Conservation (phyloP, 2,329 filamentous ascomycete species). For the Furcasterigmium furcatum region DNA sequence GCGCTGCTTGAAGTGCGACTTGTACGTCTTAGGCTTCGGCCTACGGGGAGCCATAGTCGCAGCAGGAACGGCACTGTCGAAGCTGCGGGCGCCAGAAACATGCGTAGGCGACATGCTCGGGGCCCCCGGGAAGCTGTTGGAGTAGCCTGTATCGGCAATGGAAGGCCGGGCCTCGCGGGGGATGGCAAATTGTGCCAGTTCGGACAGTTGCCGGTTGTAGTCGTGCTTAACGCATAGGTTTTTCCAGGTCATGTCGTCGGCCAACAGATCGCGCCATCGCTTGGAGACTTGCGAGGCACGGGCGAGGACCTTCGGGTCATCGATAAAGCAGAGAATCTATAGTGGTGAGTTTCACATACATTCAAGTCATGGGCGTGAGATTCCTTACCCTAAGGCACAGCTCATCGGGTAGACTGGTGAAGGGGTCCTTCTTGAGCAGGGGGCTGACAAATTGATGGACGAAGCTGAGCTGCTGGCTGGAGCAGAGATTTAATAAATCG, state of each 20-base stretch:
- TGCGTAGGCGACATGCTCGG: slow-evolving; percentile 28
- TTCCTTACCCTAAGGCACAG: slow-evolving; percentile 76
- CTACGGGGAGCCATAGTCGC: slow-evolving; percentile 25
- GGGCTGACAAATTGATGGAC: slow-evolving; percentile 96
- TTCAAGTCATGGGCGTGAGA: too few relatives aligned
- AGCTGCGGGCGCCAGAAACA: slow-evolving; percentile 43
- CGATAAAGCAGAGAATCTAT: slow-evolving; percentile 92
- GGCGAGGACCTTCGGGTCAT: slow-evolving; percentile 91
- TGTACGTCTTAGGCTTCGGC: slow-evolving; percentile 77
- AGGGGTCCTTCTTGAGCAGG: slow-evolving; percentile 92
- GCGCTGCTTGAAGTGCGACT: slow-evolving; percentile 95
- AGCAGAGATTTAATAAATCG: slow-evolving; percentile 89
- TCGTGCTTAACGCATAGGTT: slow-evolving; percentile 95
- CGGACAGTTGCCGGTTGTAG: slow-evolving; percentile 63
- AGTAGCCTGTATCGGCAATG: not conserved
- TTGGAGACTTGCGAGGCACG: slow-evolving; percentile 94
- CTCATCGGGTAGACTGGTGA: slow-evolving; percentile 87
- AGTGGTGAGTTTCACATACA: not conserved
- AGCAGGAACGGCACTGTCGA: slow-evolving; percentile 44
- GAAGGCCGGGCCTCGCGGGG: slow-evolving; percentile 26
- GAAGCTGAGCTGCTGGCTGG: slow-evolving; percentile 91
- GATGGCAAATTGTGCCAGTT: slow-evolving; percentile 24
- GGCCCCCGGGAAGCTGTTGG: slow-evolving; percentile 43
- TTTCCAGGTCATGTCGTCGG: slow-evolving; percentile 98
- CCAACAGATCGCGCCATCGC: slow-evolving; percentile 88